Evolutionary conservation across 2,329 filamentous ascomycete genomes (phyloP), one percentile per base, ranked within the genome.

Genomic region (Bimuria novae-zelandiae): DNA sequence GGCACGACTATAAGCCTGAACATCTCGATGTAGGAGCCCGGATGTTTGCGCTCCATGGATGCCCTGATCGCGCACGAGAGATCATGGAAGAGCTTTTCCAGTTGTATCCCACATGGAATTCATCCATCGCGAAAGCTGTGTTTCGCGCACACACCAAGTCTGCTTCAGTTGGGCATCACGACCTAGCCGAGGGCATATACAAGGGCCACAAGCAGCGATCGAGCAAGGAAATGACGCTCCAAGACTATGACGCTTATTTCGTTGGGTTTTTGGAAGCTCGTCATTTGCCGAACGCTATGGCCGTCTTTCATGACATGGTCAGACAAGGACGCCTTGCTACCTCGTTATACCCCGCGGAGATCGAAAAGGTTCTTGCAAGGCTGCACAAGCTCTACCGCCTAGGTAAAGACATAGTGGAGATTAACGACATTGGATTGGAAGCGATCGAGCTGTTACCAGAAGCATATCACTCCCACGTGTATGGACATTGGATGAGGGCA

Each of bases 251-350:
- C 69, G 78, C 82, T 55, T 81, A 92, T 30, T 86, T 88, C 41
- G 81, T 87, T 17, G 83, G 83, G 39, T 90, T 96, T 64, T 75
- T 96, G 22, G 79, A 85, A 19, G 81, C 84, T 6, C 83, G 85
- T 48, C 80, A 86, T 53, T 79, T 84, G 5, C 82, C 88, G 54
- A 81, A 86, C 54, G 90, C 89, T 0, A 80, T 93, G 49, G 84
- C 85, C 48, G 84, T 90, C 0, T 96, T 96, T 71, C 89, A 88
- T 61, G 90, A 96, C 70, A 95, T 96, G 91, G 92, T 96, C 85
- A 84, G 82, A 7, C 69, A 74, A 52, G 75, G 75, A 40, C 72
- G 73, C 8, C 51, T 71, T 2, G 67, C 71, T n/a, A 67, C 75
- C n/a, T 75, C 78, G 45, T 78, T 74, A 21, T 74, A 72, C 3